A percentile compares a stretch with the other conserved stretches of the same genome.
Evolutionary conservation across 768 basidiomycete species (phyloP).

Genomic region (Calocybe cyanea): DNA sequence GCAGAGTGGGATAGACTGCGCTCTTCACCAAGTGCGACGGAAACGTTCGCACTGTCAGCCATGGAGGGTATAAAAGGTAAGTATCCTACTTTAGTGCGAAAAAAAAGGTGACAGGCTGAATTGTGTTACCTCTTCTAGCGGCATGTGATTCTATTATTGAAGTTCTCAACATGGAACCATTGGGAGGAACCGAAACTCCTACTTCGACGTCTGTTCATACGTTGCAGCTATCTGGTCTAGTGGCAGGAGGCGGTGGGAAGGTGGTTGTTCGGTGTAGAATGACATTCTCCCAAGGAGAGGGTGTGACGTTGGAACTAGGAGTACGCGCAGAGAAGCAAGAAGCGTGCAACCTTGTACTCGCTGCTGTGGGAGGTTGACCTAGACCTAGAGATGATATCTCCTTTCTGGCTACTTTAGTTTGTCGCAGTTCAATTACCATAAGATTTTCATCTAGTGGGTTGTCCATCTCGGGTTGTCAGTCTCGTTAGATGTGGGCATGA

Average conservation of each 20-base stretch:
- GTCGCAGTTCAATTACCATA: slow-evolving; percentile 14
- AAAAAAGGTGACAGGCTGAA: slow-evolving; percentile 7
- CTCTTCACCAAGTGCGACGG: slow-evolving; percentile 73
- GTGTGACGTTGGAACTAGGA: slow-evolving; percentile 88
- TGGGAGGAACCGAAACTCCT: slow-evolving; percentile 87
- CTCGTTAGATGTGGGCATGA: no score
- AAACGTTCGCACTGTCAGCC: slow-evolving; percentile 89
- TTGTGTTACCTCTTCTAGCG: slow-evolving; percentile 43
- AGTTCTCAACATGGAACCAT: slow-evolving; percentile 93
- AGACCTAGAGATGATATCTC: neutral
- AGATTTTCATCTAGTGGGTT: neutral
- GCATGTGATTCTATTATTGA: slow-evolving; percentile 96
- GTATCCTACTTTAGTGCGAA: slow-evolving; percentile 21
- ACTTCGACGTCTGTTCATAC: slow-evolving; percentile 87
- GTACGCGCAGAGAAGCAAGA: slow-evolving; percentile 91
- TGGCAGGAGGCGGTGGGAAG: slow-evolving; percentile 93
- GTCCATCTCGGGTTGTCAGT: slow-evolving; percentile 8
- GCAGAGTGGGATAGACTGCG: slow-evolving; percentile 94
- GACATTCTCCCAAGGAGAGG: slow-evolving; percentile 87
- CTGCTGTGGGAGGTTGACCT: slow-evolving; percentile 74
- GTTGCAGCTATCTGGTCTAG: slow-evolving; percentile 87
- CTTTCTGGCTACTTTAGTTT: slow-evolving; percentile 7
- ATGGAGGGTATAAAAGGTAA: slow-evolving; percentile 93
- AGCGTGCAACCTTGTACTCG: slow-evolving; percentile 82
- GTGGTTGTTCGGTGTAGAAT: slow-evolving; percentile 92